A percentile compares a stretch with the other conserved stretches of the same genome.
Conservation (phyloP, 805 yeast species). For the Torulaspora franciscae region DNA sequence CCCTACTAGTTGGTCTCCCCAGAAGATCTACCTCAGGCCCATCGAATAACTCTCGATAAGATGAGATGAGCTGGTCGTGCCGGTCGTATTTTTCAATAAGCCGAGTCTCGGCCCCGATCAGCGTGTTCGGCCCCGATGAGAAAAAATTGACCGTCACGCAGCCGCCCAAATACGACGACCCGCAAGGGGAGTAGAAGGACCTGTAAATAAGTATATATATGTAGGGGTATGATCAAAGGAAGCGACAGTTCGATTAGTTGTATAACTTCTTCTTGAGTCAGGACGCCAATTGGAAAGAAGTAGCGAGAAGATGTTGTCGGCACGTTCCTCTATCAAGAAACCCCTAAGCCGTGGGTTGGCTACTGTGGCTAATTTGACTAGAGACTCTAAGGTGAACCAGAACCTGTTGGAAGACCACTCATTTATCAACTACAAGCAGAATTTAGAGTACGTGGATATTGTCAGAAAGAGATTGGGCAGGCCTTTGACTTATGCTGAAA, state of each 20-base stretch:
- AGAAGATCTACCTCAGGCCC: no score
- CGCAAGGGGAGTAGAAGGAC: neutral
- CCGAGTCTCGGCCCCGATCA: constrained; percentile 9
- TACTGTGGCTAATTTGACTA: constrained; percentile 41
- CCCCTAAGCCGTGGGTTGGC: constrained; percentile 39
- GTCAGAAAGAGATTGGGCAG: constrained; percentile 76
- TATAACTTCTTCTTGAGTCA: neutral
- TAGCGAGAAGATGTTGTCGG: constrained; percentile 30
- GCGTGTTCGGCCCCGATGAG: constrained; percentile 6
- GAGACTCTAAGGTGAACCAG: constrained; percentile 73
- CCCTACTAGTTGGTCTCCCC: no score
- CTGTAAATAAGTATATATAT: neutral
- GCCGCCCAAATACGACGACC: constrained; percentile 3
- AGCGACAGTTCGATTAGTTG: no score
- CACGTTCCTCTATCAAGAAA: constrained; percentile 29
- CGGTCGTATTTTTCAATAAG: neutral
- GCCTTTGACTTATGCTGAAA: constrained; percentile 94
- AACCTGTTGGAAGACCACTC: constrained; percentile 78
- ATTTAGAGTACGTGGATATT: constrained; percentile 80
- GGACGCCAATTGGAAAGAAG: neutral
- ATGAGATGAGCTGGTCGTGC: neutral
- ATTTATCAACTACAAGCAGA: constrained; percentile 86
- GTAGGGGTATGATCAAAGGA: neutral
- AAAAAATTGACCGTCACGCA: constrained; percentile 4
- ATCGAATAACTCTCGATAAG: no score